Conservation (phyloP, 176 grass and related monocot species). For the Olyra latifolia region DNA sequence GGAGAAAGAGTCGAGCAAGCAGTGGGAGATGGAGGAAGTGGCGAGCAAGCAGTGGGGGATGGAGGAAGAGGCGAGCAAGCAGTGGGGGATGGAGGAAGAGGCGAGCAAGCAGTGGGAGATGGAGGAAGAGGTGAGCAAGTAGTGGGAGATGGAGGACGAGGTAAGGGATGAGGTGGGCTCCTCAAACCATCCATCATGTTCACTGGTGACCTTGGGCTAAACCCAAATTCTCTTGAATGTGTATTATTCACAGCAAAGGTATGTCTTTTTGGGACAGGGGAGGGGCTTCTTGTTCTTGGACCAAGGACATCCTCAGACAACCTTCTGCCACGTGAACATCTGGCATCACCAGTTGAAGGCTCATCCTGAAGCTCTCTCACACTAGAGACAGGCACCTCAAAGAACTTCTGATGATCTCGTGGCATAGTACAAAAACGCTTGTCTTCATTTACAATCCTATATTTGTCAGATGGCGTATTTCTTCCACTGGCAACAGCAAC, state of each 20-base stretch:
- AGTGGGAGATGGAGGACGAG: slow-evolving; percentile 55
- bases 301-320: slow-evolving; percentile 59
- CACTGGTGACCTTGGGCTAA: slow-evolving; percentile 54
- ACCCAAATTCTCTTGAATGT: slow-evolving; percentile 51
- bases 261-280: slow-evolving; percentile 45
- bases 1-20: slow-evolving; percentile 37
- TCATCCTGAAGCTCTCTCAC: slow-evolving; percentile 54
- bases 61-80: slow-evolving; percentile 33
- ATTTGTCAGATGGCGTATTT: slow-evolving; percentile 32
- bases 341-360: slow-evolving; percentile 44
- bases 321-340: slow-evolving; percentile 40
- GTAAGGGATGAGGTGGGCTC: slow-evolving; percentile 75
- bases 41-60: slow-evolving; percentile 31
- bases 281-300: slow-evolving; percentile 56
- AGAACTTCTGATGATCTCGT: slow-evolving; percentile 44
- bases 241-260: slow-evolving; percentile 40
- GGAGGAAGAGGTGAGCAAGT: slow-evolving; percentile 21
- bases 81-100: slow-evolving; percentile 46
- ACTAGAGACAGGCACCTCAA: slow-evolving; percentile 39
- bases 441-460: slow-evolving; percentile 47
- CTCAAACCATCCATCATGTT: slow-evolving; percentile 58
- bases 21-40: slow-evolving; percentile 32
- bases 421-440: slow-evolving; percentile 48
- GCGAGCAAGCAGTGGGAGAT: slow-evolving; percentile 39
- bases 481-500: slow-evolving; percentile 44